A percentile compares a stretch with the other conserved stretches of the same genome.
These are phyloP conservation scores for Handroanthus guayacan DNA, from an alignment of 257 asterid genomes.

Conservation along the genomic window DNA sequence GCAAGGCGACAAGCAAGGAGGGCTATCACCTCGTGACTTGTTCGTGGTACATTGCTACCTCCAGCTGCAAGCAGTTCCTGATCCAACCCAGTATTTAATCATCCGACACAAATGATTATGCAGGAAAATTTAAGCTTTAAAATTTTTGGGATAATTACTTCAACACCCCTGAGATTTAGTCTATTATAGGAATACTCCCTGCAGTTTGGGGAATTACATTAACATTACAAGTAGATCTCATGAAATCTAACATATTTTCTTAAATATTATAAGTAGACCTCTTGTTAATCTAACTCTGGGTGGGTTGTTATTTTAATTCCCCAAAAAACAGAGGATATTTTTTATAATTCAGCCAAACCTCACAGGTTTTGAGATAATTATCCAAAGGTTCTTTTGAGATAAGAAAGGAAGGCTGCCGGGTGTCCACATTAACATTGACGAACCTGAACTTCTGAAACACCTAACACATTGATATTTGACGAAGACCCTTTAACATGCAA, in stretches of 20 bases:
- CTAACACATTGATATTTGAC: conserved; percentile 47
- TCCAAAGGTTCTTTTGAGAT: neutral
- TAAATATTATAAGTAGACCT: too few species aligned
- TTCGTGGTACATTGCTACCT: conserved; percentile 50
- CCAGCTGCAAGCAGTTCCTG: conserved; percentile 61
- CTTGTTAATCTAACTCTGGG: too few species aligned
- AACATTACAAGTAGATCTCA: too few species aligned
- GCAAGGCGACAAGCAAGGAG: conserved; percentile 58
- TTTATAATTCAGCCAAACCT: too few species aligned
- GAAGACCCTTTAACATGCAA: conserved; percentile 56
- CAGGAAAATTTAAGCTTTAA: neutral
- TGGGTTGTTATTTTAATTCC: too few species aligned
- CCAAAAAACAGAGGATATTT: too few species aligned
- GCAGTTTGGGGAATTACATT: too few species aligned
- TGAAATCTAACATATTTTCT: too few species aligned
- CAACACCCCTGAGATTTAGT: too few species aligned
- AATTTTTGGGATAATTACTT: too few species aligned
- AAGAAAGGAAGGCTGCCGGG: neutral
- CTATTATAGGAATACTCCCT: too few species aligned
- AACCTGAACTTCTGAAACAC: conserved; percentile 48
- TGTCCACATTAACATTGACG: conserved; percentile 27
- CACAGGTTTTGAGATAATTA: too few species aligned
- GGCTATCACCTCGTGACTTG: conserved; percentile 59
- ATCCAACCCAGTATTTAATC: conserved; percentile 22
- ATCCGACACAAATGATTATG: neutral